phyloP scores from a whole-genome alignment of 73 alveolate species.

The Blepharisma japonicum region DNA sequence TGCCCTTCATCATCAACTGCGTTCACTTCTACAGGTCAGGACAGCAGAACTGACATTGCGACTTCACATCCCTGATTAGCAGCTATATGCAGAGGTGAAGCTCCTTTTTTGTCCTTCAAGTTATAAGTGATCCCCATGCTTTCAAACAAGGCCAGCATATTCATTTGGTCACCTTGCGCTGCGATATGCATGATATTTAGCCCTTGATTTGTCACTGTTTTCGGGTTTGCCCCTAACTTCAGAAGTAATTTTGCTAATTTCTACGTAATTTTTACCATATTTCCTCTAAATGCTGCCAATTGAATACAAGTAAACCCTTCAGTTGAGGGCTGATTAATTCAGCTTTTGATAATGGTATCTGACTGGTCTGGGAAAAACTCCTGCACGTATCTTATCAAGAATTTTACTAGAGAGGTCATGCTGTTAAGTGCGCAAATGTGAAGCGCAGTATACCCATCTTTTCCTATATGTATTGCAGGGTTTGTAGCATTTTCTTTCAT shows the following conservation, averaged over 20 bases:
- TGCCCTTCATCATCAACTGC: constrained; percentile 47
- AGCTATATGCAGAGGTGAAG: constrained; percentile 81
- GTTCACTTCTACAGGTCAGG: background rate
- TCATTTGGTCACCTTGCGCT: constrained; percentile 88
- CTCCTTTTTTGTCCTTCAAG: constrained; percentile 30
- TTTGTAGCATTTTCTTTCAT: too few species aligned
- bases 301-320: constrained; percentile 86
- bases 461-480: background rate
- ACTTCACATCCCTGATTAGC: constrained; percentile 75
- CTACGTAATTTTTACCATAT: constrained; percentile 39
- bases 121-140: constrained; percentile 27
- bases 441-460: constrained; percentile 18
- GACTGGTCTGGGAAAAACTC: background rate
- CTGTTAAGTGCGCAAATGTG: constrained; percentile 3
- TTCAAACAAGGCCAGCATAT: constrained; percentile 54
- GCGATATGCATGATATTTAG: constrained; percentile 86
- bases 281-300: constrained; percentile 87
- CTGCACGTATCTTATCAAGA: background rate
- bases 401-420: background rate
- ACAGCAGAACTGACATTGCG: constrained; percentile 50
- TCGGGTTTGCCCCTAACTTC: constrained; percentile 72
- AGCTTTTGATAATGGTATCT: background rate
- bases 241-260: constrained; percentile 53
- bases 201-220: constrained; percentile 76
- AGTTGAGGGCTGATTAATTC: constrained; percentile 47